Percentiles rank a stretch among this genome's conserved stretches.
Conservation (phyloP, 2,329 filamentous ascomycete species). For the Alternaria postmessia region DNA sequence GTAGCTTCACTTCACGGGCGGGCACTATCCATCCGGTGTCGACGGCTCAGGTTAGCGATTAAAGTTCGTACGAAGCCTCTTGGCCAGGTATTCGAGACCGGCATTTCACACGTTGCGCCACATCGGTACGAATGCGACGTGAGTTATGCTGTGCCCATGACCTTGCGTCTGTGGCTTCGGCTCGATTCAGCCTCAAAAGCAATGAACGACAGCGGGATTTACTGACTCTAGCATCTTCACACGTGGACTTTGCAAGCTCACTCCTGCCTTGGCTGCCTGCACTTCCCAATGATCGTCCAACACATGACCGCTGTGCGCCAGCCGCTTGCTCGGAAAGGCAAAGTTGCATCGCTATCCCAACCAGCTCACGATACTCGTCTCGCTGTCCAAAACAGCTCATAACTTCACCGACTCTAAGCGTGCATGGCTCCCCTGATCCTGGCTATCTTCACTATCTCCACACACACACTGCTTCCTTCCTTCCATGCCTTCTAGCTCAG, state of each 20-base stretch:
- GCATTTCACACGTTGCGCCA: slow-evolving; percentile 8
- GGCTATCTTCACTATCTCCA: slow-evolving; percentile 1
- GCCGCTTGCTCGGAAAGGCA: slow-evolving; percentile 15
- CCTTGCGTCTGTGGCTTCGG: not conserved
- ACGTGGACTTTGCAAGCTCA: slow-evolving; percentile 4
- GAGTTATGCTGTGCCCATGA: not conserved
- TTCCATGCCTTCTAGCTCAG: slow-evolving; percentile 22
- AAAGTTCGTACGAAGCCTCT: slow-evolving; percentile 24
- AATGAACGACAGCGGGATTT: slow-evolving; percentile 5
- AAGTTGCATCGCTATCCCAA: slow-evolving; percentile 12
- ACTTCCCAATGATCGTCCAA: slow-evolving; percentile 14
- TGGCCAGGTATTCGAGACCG: slow-evolving; percentile 3
- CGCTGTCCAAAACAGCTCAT: slow-evolving; percentile 13
- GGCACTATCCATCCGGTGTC: slow-evolving; percentile 26
- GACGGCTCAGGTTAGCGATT: slow-evolving; percentile 15
- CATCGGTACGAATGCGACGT: slow-evolving; percentile 3
- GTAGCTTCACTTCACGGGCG: slow-evolving; percentile 29
- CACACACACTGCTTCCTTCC: slow-evolving; percentile 2
- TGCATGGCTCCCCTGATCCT: slow-evolving; percentile 1
- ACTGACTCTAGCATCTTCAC: slow-evolving; percentile 6
- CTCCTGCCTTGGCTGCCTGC: slow-evolving; percentile 1
- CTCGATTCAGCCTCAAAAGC: slow-evolving; percentile 1
- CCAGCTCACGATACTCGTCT: slow-evolving; percentile 12
- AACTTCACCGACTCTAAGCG: slow-evolving; percentile 13
- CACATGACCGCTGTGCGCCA: slow-evolving; percentile 12